Base-by-base conservation (phyloP, 352 stramenopile species). In the Nothophytophthora sp. region DNA sequence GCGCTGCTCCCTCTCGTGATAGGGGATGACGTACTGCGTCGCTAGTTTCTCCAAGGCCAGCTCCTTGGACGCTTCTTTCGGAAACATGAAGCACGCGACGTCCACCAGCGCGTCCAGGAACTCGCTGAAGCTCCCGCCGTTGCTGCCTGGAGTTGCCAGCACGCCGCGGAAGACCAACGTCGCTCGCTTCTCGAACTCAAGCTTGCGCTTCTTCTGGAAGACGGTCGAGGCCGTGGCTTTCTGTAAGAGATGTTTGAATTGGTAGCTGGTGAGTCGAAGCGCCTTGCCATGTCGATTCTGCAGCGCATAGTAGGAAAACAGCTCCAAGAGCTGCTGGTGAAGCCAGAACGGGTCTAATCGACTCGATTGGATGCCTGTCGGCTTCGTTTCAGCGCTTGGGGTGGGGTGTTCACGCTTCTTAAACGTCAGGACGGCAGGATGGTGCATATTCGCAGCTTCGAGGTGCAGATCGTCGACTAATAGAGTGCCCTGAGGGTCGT, bases 31-130 rank as follows among this genome's bases (percentile, higher is more conserved):
- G 13, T 67, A 47, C 22, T 70, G 23, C 0, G 33, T 64, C 10
- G 64, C 50, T 19, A 86, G 49, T 42, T 60, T 59, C 40, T 81
- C 65, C 7, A 88, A 63, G 0, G 73, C 59, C 13, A 42, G 11
- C 29, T 81, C 67, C 41, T 70, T 79, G 6, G 61, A 58, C 0
- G 30, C 37, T 8, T 55, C 38, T 32, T 68, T 72, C 0, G 66
- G 63, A 27, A 75, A 71, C 55, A 82, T 44, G 19, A 71, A 75
- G 15, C 34, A 55, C 2, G 72, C 71, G 0, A 88, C 66, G 13
- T 86, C 64, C 8, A 86, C 61, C 1, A 88, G 51, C 10, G 78
- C 76, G 34, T 88, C 75, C 24, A 91, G 51, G 50, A 86, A 89
- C 24, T 79, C 62, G 34, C 77, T 63, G 37, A 88, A 88, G 0